Conservation (phyloP, 2,329 filamentous ascomycete genomes). For the Scedosporium dehoogii region DNA sequence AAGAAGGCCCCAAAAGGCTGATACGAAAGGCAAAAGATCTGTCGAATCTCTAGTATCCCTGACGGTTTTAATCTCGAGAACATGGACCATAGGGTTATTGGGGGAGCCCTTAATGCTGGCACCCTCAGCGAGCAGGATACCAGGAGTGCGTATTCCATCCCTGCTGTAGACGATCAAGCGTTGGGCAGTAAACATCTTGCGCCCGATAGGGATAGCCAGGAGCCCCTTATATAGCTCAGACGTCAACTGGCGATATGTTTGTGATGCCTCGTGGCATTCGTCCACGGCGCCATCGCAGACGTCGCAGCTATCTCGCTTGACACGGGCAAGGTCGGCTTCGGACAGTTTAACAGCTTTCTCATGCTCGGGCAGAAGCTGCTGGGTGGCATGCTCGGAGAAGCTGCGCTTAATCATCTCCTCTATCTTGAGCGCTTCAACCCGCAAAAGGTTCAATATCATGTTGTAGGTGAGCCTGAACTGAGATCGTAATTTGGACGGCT, state of each 20-base stretch:
- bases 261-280: conserved; percentile 68
- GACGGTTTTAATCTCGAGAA: conserved; percentile 65
- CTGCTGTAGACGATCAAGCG: conserved; percentile 76
- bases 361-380: conserved; percentile 86
- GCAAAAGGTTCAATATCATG: conserved; percentile 93
- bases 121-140: conserved; percentile 70
- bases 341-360: conserved; percentile 90
- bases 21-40: conserved; percentile 79
- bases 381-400: conserved; percentile 96
- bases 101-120: conserved; percentile 47
- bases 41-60: conserved; percentile 63
- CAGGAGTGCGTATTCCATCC: conserved; percentile 73
- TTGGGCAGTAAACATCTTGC: conserved; percentile 65
- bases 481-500: conserved; percentile 88
- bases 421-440: conserved; percentile 94
- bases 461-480: conserved; percentile 98
- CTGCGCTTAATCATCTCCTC: conserved; percentile 99
- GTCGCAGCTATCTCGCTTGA: conserved; percentile 75
- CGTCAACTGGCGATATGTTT: conserved; percentile 73
- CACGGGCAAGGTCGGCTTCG: conserved; percentile 81
- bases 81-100: conserved; percentile 58
- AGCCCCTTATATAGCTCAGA: conserved; percentile 68
- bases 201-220: conserved; percentile 70
- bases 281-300: conserved; percentile 76
- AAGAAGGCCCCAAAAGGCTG: conserved; percentile 58